Conservation (phyloP, 352 stramenopile species). For the Globisporangium iwayamae region DNA sequence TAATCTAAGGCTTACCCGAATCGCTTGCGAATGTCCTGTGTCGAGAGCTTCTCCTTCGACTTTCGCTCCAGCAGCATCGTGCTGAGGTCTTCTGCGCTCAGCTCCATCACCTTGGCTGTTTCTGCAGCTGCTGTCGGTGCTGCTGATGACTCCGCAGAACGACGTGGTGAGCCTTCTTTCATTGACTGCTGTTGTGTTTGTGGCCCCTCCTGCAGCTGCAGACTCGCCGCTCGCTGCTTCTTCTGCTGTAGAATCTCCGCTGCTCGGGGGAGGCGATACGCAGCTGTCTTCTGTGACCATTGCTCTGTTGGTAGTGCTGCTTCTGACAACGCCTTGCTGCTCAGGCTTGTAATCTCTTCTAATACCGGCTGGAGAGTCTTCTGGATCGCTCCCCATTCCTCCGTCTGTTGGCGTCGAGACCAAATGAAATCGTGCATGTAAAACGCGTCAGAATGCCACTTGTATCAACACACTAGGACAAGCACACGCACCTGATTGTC, state of each 20-base stretch:
- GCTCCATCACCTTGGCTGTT: constrained; percentile 8
- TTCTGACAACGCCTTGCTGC: neutral
- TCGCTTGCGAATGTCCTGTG: constrained; percentile 48
- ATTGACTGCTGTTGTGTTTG: neutral
- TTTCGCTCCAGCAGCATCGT: constrained; percentile 45
- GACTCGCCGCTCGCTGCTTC: constrained; percentile 9
- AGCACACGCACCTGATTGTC: constrained; percentile 1
- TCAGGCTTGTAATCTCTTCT: constrained; percentile 21
- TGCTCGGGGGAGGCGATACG: constrained; percentile 23
- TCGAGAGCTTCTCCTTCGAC: constrained; percentile 48
- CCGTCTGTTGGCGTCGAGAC: neutral
- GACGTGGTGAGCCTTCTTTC: neutral
- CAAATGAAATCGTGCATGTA: neutral
- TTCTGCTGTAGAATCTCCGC: constrained; percentile 25
- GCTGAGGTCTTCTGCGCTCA: constrained; percentile 53
- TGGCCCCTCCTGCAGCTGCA: neutral
- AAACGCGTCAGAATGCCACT: neutral
- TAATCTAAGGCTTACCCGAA: constrained; percentile 32
- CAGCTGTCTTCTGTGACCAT: neutral
- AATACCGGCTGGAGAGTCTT: constrained; percentile 19
- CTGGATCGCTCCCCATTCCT: constrained; percentile 26
- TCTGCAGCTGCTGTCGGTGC: neutral
- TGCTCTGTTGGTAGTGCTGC: neutral
- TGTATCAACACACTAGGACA: neutral
- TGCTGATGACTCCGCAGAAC: neutral